Base-by-base conservation (phyloP, 805 yeast genomes). In the Wickerhamiella hasegawae region DNA sequence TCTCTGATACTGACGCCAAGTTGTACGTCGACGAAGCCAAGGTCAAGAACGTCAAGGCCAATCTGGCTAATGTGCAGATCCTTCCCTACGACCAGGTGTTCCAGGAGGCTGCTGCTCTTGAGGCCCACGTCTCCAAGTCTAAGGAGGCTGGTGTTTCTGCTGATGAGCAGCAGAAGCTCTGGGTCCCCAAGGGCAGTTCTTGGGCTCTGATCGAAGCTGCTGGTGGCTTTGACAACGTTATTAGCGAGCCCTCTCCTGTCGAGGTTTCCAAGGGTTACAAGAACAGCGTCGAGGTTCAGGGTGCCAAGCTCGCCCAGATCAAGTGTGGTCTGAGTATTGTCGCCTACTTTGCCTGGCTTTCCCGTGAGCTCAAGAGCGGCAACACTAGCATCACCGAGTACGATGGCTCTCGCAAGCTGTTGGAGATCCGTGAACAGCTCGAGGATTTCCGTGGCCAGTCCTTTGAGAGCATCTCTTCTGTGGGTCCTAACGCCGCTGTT, bases 341-440 rank as follows among this genome's bases (percentile, higher is more conserved):
- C 18, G 67, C 78, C 39, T 82, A 74, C 44, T 68, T 80, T 41
- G 69, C 94, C 0, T 90, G 97, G 96, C 58, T 87, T 18, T 82
- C 83, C 44, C 59, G 69, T 33, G 66, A 71, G 41, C 52, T 81
- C 22, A 51, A 37, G 10, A 34, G 53, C 2, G 59, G 54, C 19
- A 48, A 54, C 37, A 50, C 54, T 16, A 51, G 55, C 35, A 56
- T 73, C 18, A 70, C 69, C 42, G 87, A 79, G 55, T 55, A 69
- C 26, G 66, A 67, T 40, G 83, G 75, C 15, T 69, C 66, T 23
- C 52, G 58, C 21, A 73, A 71, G 49, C 66, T 68, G 11, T 63
- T 67, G 47, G 63, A 55, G 48, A 70, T 52, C 41, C 60, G 65
- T 42, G 8, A 35, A 17, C 36, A 45, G 35, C 51, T 54, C 38